phyloP scores from a whole-genome alignment of 2,329 filamentous ascomycete species.

The Orbilia blumenaviensis region DNA sequence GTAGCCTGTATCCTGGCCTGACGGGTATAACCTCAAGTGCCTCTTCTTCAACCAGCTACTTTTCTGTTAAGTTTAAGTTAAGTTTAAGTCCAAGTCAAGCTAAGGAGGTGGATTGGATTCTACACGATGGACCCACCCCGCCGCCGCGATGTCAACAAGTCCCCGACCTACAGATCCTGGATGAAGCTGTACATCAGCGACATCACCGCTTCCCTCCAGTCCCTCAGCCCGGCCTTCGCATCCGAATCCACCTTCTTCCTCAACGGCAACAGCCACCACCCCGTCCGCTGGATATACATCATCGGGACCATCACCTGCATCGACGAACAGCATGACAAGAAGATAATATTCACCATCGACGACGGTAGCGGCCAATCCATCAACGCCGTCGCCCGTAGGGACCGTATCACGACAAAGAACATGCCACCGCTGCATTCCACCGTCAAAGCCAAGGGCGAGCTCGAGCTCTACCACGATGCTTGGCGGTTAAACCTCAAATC shows the following conservation, averaged over 20 bases:
- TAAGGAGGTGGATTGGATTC: neutral
- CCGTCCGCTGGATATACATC: constrained; percentile 39
- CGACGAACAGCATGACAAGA: constrained; percentile 32
- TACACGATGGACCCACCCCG: constrained; percentile 35
- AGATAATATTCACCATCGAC: constrained; percentile 36
- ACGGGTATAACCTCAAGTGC: too few relatives aligned
- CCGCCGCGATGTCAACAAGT: constrained; percentile 42
- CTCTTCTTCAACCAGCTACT: too few relatives aligned
- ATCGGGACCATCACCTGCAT: constrained; percentile 29
- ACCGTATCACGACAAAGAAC: neutral
- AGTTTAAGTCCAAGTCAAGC: too few relatives aligned
- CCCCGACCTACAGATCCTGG: constrained; percentile 45
- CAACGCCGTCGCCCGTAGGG: constrained; percentile 14
- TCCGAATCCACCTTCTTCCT: constrained; percentile 32
- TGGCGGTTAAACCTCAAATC: constrained; percentile 40
- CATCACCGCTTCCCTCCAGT: constrained; percentile 33
- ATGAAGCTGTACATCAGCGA: constrained; percentile 43
- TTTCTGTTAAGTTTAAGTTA: too few relatives aligned
- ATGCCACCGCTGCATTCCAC: constrained; percentile 45
- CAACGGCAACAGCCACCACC: constrained; percentile 47
- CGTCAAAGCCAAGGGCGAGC: constrained; percentile 35
- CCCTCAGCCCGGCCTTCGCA: constrained; percentile 18
- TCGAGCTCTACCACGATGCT: constrained; percentile 34
- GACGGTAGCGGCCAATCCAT: constrained; percentile 50
- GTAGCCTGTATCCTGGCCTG: too few relatives aligned